Conservation (phyloP, 2,329 filamentous ascomycete genomes). For the Kalaharituber pfeilii region DNA sequence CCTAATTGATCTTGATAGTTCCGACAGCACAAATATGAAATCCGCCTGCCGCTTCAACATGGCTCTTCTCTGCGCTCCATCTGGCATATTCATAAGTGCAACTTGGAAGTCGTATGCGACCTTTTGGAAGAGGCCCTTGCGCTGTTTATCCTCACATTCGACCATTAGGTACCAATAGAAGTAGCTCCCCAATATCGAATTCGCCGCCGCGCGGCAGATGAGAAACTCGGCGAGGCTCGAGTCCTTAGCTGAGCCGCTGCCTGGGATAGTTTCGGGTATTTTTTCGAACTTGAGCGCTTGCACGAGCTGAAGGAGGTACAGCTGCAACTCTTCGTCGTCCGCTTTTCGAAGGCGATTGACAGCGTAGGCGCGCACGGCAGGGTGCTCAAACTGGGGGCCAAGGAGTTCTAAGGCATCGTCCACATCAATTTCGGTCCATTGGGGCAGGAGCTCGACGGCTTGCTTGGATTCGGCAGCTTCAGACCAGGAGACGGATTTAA, state of each 20-base stretch:
- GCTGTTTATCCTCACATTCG: constrained; percentile 72
- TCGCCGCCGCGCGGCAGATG: constrained; percentile 70
- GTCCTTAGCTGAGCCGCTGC: constrained; percentile 33
- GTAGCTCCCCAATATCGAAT: constrained; percentile 83
- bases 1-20: constrained; percentile 76
- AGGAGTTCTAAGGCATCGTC: constrained; percentile 91
- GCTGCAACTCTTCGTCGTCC: constrained; percentile 73
- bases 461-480: constrained; percentile 72
- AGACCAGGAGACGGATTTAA: constrained; percentile 92
- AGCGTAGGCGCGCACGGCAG: constrained; percentile 75
- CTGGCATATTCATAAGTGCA: constrained; percentile 33
- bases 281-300: constrained; percentile 91
- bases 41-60: constrained; percentile 74
- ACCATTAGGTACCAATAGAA: constrained; percentile 98
- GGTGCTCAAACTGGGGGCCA: constrained; percentile 78
- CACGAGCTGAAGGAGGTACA: constrained; percentile 86
- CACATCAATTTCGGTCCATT: constrained; percentile 93
- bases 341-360: constrained; percentile 82
- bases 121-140: constrained; percentile 74
- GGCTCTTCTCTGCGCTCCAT: constrained; percentile 55
- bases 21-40: constrained; percentile 68
- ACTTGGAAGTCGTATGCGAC: constrained; percentile 71
- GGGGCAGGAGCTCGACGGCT: constrained; percentile 72
- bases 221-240: constrained; percentile 81
- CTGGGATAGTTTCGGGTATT: constrained; percentile 44